Evolutionary conservation across 129 eudicot genomes (phyloP), one percentile per base, ranked within the genome.

Genomic region (Flaveria sonorensis): DNA sequence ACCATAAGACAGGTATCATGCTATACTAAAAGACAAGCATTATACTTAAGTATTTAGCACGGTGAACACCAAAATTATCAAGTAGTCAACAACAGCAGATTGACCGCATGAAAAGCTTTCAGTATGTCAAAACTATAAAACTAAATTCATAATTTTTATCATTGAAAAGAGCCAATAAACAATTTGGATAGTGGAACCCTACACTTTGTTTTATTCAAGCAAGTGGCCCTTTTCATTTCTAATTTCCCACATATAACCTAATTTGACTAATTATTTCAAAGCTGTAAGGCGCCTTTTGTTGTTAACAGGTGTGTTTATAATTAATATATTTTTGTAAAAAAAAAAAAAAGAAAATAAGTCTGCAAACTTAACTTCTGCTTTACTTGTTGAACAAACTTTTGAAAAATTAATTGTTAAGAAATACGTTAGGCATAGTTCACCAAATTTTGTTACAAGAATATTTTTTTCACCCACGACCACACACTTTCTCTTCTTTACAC

Each of bases 71-170:
- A 23, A 53, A 57, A 78, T 32, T 70, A 39, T 30, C 51, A 60
- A 51, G 40, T 23, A 46, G 21, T 77, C 47, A n/a, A 51, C 24
- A 52, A 77, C n/a, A 48, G 14, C 39, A 26, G 36, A 47, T 36
- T 62, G 77, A 71, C 77, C 19, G 46, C 72, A 71, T 16, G 46
- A 79, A 79, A 12, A 78, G 36, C 62, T 66, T 48, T 55, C 48
- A 73, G 28, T 51, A 56, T 55, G 71, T 56, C 77, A 68, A 57
- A 74, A 69, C 51, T 4, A 74, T 2, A 43, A 10, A 45, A 45
- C 13, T 9, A 45, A 20, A 57, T 55, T 61, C 56, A 57, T 23
- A 70, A 23, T 15, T 40, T 40, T 69, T 60, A 57, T 24, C 64
- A 40, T 24, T 32, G 68, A 73, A 26, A 24, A 68, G 61, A 66